phyloP scores from a whole-genome alignment of 306 rosid species.

The Rosa multiflora region DNA sequence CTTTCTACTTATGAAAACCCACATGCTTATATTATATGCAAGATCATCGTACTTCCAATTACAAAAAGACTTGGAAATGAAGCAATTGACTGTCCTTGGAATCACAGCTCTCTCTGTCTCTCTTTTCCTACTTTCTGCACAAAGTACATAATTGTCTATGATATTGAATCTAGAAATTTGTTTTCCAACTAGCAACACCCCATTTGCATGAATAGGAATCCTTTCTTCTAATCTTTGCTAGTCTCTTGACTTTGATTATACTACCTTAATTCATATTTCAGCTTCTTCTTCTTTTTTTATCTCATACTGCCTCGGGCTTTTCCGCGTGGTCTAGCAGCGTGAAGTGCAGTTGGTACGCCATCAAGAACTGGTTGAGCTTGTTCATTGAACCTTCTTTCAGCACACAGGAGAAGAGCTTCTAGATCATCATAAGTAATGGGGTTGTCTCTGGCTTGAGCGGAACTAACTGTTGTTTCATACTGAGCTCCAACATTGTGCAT shows the following conservation, averaged over 20 bases:
- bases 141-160: constrained; percentile 12
- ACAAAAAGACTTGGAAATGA: constrained; percentile 28
- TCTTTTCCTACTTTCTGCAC: constrained; percentile 22
- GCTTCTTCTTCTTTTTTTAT: not conserved
- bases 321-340: not conserved
- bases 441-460: too few species aligned
- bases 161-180: constrained; percentile 16
- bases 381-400: too few species aligned
- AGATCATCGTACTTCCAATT: constrained; percentile 21
- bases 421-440: too few species aligned
- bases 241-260: constrained; percentile 30
- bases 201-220: constrained; percentile 30
- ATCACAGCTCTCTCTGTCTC: constrained; percentile 14
- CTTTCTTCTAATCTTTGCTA: constrained; percentile 27
- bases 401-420: too few species aligned
- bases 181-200: constrained; percentile 28
- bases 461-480: too few species aligned
- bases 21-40: constrained; percentile 28
- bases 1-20: constrained; percentile 17
- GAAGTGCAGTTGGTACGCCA: too few species aligned
- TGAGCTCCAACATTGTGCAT: too few species aligned
- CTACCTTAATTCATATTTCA: constrained; percentile 24
- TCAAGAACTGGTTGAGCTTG: too few species aligned
- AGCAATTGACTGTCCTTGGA: constrained; percentile 27
- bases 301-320: constrained; percentile 17